These are phyloP conservation scores for Pseudogymnoascus sp. DNA, from an alignment of 2,329 filamentous ascomycete genomes.

Conservation along the genomic window DNA sequence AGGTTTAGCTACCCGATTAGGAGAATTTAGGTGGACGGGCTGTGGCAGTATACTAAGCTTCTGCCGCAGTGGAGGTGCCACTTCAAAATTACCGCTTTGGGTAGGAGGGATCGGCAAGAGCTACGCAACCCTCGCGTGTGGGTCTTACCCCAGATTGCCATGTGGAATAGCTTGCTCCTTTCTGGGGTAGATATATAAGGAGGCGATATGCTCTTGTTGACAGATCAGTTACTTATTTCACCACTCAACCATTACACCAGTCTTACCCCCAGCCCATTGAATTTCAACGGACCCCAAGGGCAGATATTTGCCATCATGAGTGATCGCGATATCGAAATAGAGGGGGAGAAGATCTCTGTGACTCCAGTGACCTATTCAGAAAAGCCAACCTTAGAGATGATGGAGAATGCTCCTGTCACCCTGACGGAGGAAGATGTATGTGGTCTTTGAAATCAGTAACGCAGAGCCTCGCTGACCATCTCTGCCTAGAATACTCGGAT, in stretches of 20 bases:
- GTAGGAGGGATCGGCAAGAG: not conserved
- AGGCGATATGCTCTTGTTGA: not conserved
- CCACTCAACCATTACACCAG: not conserved
- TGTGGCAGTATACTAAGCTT: not conserved
- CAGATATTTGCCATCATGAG: not conserved
- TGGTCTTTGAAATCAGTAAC: not conserved
- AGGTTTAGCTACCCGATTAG: not conserved
- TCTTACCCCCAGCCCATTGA: not conserved
- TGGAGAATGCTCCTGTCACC: not conserved
- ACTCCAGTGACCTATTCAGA: not conserved
- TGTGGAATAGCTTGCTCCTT: not conserved
- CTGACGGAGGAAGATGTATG: slow-evolving; percentile 10
- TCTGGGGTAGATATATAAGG: slow-evolving; percentile 6
- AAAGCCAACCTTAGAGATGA: not conserved
- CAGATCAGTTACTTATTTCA: not conserved
- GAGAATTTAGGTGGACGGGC: not conserved
- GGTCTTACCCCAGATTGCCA: slow-evolving; percentile 5
- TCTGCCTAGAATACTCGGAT: slow-evolving; percentile 12
- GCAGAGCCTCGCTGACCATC: not conserved
- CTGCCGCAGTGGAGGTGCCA: not conserved
- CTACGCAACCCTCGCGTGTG: not conserved
- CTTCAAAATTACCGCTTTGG: slow-evolving; percentile 3
- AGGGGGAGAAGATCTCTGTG: not conserved
- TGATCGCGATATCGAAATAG: not conserved
- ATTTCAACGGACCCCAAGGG: not conserved